Conservation (phyloP, 495 filamentous ascomycete species). For the Cairneyella variabilis region DNA sequence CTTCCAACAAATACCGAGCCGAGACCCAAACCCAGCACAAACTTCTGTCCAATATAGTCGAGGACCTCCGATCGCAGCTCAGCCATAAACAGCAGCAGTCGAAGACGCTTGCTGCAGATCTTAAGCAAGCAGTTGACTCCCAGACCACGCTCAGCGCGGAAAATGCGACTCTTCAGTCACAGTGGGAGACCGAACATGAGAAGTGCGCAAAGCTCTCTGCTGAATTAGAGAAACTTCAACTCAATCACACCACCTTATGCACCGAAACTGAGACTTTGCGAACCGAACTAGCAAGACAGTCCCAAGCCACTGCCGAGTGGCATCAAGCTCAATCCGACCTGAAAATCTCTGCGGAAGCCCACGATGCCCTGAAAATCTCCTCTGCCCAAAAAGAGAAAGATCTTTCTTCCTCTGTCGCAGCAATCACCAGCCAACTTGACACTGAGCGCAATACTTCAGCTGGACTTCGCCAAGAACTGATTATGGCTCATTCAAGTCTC, state of each 20-base stretch:
- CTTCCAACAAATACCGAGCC: neutral
- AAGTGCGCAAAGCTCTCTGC: neutral
- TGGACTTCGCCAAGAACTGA: neutral
- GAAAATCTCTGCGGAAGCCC: neutral
- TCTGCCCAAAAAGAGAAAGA: neutral
- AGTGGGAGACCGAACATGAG: neutral
- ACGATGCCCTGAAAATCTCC: neutral
- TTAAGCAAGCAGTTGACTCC: conserved; percentile 1
- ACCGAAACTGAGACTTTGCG: neutral
- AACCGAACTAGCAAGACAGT: neutral
- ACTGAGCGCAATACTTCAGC: neutral
- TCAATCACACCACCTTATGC: no score
- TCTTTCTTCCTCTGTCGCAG: neutral
- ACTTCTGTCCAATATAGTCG: neutral
- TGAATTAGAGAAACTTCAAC: neutral
- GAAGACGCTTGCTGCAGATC: neutral
- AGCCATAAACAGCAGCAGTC: neutral
- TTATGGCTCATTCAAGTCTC: neutral
- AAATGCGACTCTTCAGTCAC: conserved; percentile 1
- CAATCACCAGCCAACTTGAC: neutral
- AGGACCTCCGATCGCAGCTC: neutral
- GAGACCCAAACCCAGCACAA: conserved; percentile 1
- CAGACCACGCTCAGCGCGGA: neutral
- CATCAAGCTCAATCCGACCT: neutral
- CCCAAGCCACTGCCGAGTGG: neutral